Percentiles rank a stretch among this genome's conserved stretches.
phyloP scores from a whole-genome alignment of 345 rosid species.

The Citrus trifoliata region DNA sequence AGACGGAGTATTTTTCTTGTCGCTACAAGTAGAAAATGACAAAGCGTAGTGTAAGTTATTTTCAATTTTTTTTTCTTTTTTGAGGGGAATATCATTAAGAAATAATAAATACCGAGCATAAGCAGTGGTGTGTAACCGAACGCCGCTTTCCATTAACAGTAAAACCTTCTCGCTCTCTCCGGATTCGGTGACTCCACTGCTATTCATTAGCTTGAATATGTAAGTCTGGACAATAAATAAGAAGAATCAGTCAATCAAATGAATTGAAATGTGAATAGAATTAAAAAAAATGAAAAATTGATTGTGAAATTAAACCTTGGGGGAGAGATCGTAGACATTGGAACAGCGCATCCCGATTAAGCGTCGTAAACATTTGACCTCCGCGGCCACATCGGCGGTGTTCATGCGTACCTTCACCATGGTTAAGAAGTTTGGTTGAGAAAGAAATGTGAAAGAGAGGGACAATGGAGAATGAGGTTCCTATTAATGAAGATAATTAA shows the following conservation, averaged over 20 bases:
- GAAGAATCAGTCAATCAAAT: no score
- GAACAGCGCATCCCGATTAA: constrained; percentile 97
- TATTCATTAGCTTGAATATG: constrained; percentile 93
- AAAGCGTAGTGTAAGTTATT: not conserved
- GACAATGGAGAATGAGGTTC: no score
- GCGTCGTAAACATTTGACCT: constrained; percentile 82
- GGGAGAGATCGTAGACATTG: constrained; percentile 94
- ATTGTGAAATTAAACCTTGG: constrained; percentile 50
- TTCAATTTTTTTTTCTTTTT: no score
- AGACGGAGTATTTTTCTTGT: constrained; percentile 96
- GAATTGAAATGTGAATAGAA: not conserved
- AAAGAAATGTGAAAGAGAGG: no score
- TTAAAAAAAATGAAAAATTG: no score
- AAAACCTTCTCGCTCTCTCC: constrained; percentile 97
- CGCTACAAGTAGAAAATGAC: constrained; percentile 40
- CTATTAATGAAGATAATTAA: no score
- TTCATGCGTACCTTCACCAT: constrained; percentile 99
- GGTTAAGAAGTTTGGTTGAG: not conserved
- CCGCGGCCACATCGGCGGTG: constrained; percentile 99
- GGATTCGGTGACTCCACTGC: constrained; percentile 94
- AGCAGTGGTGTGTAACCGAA: constrained; percentile 87
- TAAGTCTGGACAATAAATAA: constrained; percentile 52
- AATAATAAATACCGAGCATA: constrained; percentile 56
- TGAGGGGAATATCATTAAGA: not conserved
- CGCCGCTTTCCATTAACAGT: constrained; percentile 93